Evolutionary conservation across 129 eudicot species (phyloP).

Genomic region (Pseudognaphalium luteoalbum): DNA sequence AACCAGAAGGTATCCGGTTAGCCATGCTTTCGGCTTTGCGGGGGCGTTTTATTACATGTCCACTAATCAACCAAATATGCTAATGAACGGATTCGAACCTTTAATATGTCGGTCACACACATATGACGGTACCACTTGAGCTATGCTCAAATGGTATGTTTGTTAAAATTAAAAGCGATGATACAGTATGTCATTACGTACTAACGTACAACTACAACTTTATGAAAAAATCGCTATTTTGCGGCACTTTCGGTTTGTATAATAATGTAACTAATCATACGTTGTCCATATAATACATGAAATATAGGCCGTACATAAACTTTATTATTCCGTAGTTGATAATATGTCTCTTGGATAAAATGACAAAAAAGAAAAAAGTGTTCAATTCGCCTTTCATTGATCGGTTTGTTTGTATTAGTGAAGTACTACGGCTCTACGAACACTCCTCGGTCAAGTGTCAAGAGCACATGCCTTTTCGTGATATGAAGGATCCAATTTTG

Average conservation of each 20-base stretch:
- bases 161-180: no score
- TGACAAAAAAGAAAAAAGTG: slow-evolving; percentile 15
- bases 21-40: no score
- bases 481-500: slow-evolving; percentile 35
- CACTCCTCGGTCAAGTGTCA: slow-evolving; percentile 27
- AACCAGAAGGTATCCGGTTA: no score
- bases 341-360: neutral
- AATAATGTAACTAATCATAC: neutral
- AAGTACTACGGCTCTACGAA: slow-evolving; percentile 33
- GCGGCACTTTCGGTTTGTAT: neutral
- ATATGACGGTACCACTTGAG: no score
- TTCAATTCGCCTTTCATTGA: slow-evolving; percentile 5
- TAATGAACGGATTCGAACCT: no score
- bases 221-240: no score
- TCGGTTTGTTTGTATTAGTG: slow-evolving; percentile 28
- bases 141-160: no score
- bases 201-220: neutral
- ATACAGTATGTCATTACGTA: neutral
- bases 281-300: neutral
- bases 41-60: no score
- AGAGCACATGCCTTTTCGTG: slow-evolving; percentile 32
- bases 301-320: neutral
- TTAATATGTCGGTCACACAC: no score
- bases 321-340: neutral
- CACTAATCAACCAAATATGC: no score